Conservation (phyloP, 305 asterid genomes). For the Fraxinus sp. region DNA sequence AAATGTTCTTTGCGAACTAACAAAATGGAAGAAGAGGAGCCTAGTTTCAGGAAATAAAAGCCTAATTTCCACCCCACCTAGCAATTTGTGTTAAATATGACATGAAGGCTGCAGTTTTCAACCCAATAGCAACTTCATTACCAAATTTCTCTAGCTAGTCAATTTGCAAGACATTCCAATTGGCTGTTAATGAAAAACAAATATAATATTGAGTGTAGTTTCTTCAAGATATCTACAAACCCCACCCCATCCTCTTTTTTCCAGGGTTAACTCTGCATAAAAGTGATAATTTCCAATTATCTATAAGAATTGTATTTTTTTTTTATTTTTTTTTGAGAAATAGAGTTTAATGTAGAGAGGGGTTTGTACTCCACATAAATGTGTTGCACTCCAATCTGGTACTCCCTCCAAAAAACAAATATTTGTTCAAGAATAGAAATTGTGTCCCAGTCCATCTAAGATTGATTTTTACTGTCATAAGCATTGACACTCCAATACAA, state of each 20-base stretch:
- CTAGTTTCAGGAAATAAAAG: not conserved
- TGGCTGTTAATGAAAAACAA: no score
- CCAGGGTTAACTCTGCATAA: not conserved
- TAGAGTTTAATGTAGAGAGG: not conserved
- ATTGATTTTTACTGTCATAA: not conserved
- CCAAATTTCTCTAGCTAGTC: no score
- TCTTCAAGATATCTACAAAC: not conserved
- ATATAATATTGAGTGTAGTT: not conserved
- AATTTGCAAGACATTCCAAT: no score
- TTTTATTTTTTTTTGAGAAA: not conserved
- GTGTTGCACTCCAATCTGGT: not conserved
- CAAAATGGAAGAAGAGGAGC: not conserved
- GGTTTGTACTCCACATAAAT: not conserved
- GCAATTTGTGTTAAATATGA: no score
- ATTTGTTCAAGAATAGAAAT: not conserved
- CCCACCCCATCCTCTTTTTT: not conserved
- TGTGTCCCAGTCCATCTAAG: not conserved
- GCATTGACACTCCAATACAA: not conserved
- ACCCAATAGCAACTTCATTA: no score
- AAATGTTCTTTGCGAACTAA: not conserved
- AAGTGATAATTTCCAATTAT: not conserved
- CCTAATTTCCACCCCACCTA: not conserved
- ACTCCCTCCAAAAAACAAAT: not conserved
- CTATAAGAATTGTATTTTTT: not conserved
- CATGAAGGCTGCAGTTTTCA: no score